Base-by-base conservation (phyloP, 192 early-diverging fungal genomes). In the Umbelopsis vinacea region DNA sequence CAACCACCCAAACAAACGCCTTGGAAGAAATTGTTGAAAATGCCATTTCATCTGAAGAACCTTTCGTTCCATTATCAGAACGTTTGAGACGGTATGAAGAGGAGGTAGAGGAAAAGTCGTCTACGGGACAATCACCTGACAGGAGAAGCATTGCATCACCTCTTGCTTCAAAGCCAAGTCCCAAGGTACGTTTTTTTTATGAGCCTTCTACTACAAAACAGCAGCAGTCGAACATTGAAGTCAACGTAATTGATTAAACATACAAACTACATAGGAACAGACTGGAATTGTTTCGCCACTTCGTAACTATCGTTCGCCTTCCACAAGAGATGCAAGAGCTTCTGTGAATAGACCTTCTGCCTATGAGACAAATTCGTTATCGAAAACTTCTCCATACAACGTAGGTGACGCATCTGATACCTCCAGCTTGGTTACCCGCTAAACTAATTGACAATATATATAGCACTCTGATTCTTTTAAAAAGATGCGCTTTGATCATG, bases 1-100 rank as follows among this genome's bases (percentile, higher is more conserved):
- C 57, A 63, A 63, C 57, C 8, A 37, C 57, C 0, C 57, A 35
- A 35, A 63, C 57, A 6, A 63, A 63, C 17, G 57, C 57, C 7
- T 19, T 63, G 57, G 57, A 63, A 37, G 57, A 63, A 37, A 63
- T 63, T 3, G 33, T 35, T 37, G 57, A 63, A 33, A 63, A 63
- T 37, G 57, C 57, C 5, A 12, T 63, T 17, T 29, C 26, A 4
- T 11, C 57, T 2, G 57, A 63, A 63, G 57, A 63, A 37, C 35
- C 57, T 10, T 63, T 63, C 14, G 57, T 63, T 4, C 29, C 57
- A 35, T 35, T 63, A 37, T 63, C 57, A 29, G 57, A 63, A 37
- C 38, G 57, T 19, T 37, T 63, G 33, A 63, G 57, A 37, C 38
- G 57, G 17, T 63, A 63, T 63, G 57, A 63, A 35, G 57, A 63